Percentiles rank a stretch among this genome's conserved stretches.
phyloP scores from a whole-genome alignment of 495 filamentous ascomycete genomes.

The Penicillium desertorum region DNA sequence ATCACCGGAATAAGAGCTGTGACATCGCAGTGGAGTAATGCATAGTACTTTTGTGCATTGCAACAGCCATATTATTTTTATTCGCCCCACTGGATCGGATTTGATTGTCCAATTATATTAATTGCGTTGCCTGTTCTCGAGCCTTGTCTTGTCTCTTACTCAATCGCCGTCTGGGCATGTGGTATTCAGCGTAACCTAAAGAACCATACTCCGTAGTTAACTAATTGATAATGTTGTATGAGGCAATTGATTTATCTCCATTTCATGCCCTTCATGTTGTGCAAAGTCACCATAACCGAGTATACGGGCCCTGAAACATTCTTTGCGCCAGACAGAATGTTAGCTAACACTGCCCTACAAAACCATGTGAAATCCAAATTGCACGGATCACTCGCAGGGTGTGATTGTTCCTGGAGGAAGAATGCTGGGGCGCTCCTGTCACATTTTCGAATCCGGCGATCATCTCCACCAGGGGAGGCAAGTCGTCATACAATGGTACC shows the following conservation, averaged over 20 bases:
- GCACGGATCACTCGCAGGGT: background rate
- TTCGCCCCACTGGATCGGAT: background rate
- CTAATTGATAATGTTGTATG: background rate
- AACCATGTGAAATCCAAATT: background rate
- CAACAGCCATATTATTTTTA: background rate
- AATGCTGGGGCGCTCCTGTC: slow-evolving; percentile 19
- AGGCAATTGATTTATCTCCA: background rate
- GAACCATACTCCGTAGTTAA: no score
- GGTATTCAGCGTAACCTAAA: background rate
- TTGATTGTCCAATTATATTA: slow-evolving; percentile 2
- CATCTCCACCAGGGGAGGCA: slow-evolving; percentile 6
- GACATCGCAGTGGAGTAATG: slow-evolving; percentile 7
- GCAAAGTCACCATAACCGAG: background rate
- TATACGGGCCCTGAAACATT: background rate
- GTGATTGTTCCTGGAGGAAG: slow-evolving; percentile 12
- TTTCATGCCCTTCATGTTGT: background rate
- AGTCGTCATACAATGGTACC: slow-evolving; percentile 13
- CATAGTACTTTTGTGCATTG: background rate
- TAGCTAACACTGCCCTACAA: background rate
- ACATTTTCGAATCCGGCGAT: slow-evolving; percentile 17
- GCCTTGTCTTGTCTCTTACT: background rate
- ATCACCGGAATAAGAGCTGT: slow-evolving; percentile 8
- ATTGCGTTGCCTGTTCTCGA: slow-evolving; percentile 13
- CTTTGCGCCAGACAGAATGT: background rate
- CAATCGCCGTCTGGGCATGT: slow-evolving; percentile 8